Evolutionary conservation across 2,329 filamentous ascomycete genomes (phyloP).

Genomic region (Thielaviopsis musarum): DNA sequence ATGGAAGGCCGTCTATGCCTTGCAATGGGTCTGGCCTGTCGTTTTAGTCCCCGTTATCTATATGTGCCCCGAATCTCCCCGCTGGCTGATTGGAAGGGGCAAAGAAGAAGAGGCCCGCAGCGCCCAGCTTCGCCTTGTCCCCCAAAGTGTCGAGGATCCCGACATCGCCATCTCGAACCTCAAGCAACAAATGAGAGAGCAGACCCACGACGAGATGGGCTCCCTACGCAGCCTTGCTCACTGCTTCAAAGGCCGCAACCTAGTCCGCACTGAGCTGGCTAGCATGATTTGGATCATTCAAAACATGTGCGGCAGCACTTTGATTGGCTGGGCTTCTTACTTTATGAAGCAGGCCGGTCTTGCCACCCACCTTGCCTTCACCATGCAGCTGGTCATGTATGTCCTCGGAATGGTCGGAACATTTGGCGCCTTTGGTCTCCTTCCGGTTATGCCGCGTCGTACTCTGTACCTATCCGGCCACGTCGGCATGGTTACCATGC

Average conservation of each 20-base stretch:
- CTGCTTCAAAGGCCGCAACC: slow-evolving; percentile 26
- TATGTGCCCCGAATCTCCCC: slow-evolving; percentile 25
- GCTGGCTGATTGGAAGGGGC: slow-evolving; percentile 28
- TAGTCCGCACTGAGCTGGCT: slow-evolving; percentile 23
- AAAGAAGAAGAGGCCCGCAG: slow-evolving; percentile 16
- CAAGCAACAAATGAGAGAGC: slow-evolving; percentile 7
- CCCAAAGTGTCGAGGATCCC: slow-evolving; percentile 15
- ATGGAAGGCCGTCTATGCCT: slow-evolving; percentile 26
- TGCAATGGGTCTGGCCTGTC: slow-evolving; percentile 29
- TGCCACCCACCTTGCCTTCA: slow-evolving; percentile 15
- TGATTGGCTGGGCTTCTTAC: slow-evolving; percentile 22
- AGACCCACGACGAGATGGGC: background rate
- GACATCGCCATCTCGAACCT: slow-evolving; percentile 15
- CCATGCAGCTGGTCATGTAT: slow-evolving; percentile 18
- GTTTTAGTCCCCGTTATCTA: slow-evolving; percentile 21
- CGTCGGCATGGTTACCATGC: slow-evolving; percentile 20
- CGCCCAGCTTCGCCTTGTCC: slow-evolving; percentile 16
- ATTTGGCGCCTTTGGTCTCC: slow-evolving; percentile 23
- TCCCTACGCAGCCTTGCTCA: slow-evolving; percentile 22
- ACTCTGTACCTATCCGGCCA: slow-evolving; percentile 25
- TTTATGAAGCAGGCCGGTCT: slow-evolving; percentile 22
- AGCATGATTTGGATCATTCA: slow-evolving; percentile 19
- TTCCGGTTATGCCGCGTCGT: slow-evolving; percentile 22
- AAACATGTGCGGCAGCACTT: slow-evolving; percentile 17
- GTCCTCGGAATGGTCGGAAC: slow-evolving; percentile 25